Evolutionary conservation across 2,329 filamentous ascomycete genomes (phyloP).

Genomic region (Aaosphaeria arxii): DNA sequence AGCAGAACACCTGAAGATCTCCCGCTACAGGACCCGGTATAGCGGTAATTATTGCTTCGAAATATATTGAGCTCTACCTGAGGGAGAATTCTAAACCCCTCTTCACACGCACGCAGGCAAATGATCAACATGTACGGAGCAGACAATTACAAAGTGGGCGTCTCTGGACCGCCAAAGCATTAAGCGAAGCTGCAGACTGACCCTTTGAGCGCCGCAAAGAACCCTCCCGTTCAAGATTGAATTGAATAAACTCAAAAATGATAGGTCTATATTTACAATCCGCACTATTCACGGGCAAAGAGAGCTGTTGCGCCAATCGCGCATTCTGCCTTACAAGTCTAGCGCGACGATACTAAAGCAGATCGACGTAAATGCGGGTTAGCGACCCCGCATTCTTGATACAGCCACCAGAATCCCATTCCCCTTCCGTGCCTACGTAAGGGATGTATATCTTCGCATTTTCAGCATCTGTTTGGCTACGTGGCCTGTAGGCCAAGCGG

Average conservation of each 20-base stretch:
- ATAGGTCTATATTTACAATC: background rate
- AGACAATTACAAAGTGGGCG: too few relatives aligned
- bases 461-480: constrained; percentile 1
- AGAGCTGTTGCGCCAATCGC: constrained; percentile 1
- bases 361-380: background rate
- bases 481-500: background rate
- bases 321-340: background rate
- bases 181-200: too few relatives aligned
- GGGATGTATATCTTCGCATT: constrained; percentile 1
- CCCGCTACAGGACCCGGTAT: too few relatives aligned
- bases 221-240: too few relatives aligned
- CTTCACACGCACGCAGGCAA: too few relatives aligned
- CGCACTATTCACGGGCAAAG: background rate
- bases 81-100: too few relatives aligned
- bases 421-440: constrained; percentile 2
- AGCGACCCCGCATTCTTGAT: constrained; percentile 10
- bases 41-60: too few relatives aligned
- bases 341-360: background rate
- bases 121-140: too few relatives aligned
- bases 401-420: background rate
- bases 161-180: too few relatives aligned
- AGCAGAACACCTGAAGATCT: too few relatives aligned
- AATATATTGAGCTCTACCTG: too few relatives aligned
- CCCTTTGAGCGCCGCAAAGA: too few relatives aligned
- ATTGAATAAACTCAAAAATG: background rate